These are phyloP conservation scores for Boletus smithii DNA, from an alignment of 1,284 basidiomycete genomes.

Conservation along the genomic window DNA sequence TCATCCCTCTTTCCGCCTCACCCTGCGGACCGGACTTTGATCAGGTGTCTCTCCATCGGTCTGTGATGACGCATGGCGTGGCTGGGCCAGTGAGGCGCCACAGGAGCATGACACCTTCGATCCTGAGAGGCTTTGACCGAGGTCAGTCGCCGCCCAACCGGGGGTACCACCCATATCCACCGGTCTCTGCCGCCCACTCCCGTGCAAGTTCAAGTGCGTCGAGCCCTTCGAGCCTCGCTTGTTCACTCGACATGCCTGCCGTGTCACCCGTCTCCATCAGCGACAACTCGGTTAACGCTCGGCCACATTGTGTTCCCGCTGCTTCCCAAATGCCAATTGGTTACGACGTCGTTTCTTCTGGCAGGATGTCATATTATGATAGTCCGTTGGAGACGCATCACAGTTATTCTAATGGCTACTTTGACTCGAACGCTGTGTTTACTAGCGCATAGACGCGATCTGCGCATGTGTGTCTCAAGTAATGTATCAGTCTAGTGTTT, in stretches of 20 bases:
- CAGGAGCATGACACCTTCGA: slow-evolving; percentile 70
- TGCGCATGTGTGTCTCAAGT: slow-evolving; percentile 7
- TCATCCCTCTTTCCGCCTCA: slow-evolving; percentile 58
- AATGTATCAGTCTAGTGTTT: slow-evolving; percentile 23
- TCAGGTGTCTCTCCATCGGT: slow-evolving; percentile 21
- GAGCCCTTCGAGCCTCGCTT: slow-evolving; percentile 29
- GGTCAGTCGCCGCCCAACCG: slow-evolving; percentile 29
- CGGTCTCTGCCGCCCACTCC: slow-evolving; percentile 21
- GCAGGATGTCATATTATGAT: slow-evolving; percentile 30
- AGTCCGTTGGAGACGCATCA: slow-evolving; percentile 25
- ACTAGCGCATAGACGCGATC: slow-evolving; percentile 24
- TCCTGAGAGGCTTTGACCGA: slow-evolving; percentile 39
- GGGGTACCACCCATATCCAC: slow-evolving; percentile 31
- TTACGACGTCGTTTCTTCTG: slow-evolving; percentile 27
- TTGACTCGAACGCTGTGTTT: slow-evolving; percentile 28
- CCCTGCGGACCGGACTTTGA: slow-evolving; percentile 67
- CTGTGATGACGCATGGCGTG: slow-evolving; percentile 28
- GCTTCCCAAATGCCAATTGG: slow-evolving; percentile 21
- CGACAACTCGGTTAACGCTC: slow-evolving; percentile 13
- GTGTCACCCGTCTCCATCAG: slow-evolving; percentile 23
- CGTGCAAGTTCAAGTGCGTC: slow-evolving; percentile 31
- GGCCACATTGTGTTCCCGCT: slow-evolving; percentile 24
- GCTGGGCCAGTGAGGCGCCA: slow-evolving; percentile 64
- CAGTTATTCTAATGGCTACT: slow-evolving; percentile 21
- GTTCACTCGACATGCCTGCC: slow-evolving; percentile 30